phyloP scores from a whole-genome alignment of 1,284 basidiomycete species.

The Heterobasidion occidentale region DNA sequence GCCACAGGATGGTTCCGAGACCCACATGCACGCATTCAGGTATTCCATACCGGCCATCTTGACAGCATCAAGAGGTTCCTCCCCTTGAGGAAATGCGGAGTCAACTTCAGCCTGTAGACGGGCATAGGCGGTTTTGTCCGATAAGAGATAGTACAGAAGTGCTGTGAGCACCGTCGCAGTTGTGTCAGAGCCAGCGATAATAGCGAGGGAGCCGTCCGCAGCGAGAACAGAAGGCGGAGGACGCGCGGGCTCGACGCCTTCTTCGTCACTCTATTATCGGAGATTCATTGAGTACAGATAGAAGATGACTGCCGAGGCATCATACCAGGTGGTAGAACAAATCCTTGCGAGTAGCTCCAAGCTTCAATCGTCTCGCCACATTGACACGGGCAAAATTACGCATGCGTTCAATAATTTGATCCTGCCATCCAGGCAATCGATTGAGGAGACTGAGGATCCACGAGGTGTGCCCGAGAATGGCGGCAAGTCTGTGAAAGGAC shows the following conservation, averaged over 20 bases:
- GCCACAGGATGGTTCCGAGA: neutral
- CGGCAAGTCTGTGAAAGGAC: neutral
- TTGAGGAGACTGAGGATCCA: constrained; percentile 1
- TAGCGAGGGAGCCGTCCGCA: constrained; percentile 14
- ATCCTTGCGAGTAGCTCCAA: constrained; percentile 23
- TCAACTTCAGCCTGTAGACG: constrained; percentile 30
- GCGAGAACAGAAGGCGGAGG: constrained; percentile 8
- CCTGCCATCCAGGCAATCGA: neutral
- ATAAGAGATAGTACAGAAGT: constrained; percentile 27
- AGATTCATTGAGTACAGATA: too few relatives aligned
- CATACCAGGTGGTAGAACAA: constrained; percentile 36
- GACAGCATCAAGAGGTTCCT: constrained; percentile 19
- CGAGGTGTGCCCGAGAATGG: constrained; percentile 2
- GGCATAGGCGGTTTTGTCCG: constrained; percentile 21
- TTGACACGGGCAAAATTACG: constrained; percentile 1
- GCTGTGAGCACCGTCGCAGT: constrained; percentile 26
- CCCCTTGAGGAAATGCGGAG: constrained; percentile 15
- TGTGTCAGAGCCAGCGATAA: constrained; percentile 33
- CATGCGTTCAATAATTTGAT: neutral
- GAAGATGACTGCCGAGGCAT: neutral
- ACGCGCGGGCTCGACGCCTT: constrained; percentile 17
- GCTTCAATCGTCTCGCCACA: constrained; percentile 1
- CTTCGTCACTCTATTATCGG: constrained; percentile 28
- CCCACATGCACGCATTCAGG: constrained; percentile 31
- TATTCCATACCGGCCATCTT: constrained; percentile 23